These are phyloP conservation scores for Hyaloscypha variabilis DNA, from an alignment of 495 filamentous ascomycete genomes.

Conservation along the genomic window DNA sequence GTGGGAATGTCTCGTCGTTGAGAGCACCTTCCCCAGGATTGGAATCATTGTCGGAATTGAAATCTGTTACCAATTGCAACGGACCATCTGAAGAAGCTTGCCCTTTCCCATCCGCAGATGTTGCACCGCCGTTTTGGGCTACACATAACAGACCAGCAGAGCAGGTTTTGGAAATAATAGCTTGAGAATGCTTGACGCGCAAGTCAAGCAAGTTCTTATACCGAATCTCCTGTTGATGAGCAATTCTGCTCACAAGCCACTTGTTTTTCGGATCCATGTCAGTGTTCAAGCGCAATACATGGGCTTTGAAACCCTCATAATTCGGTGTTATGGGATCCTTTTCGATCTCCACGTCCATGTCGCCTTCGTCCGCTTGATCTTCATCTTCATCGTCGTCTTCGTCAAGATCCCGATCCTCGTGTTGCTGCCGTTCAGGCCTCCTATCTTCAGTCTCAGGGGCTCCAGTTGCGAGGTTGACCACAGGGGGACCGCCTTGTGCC, in stretches of 20 bases:
- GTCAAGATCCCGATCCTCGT: slow-evolving; percentile 33
- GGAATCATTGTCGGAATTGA: slow-evolving; percentile 53
- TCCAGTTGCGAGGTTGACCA: slow-evolving; percentile 50
- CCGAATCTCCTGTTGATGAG: slow-evolving; percentile 74
- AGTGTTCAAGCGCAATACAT: slow-evolving; percentile 75
- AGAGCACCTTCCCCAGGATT: slow-evolving; percentile 67
- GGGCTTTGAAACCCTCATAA: slow-evolving; percentile 73
- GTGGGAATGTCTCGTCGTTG: slow-evolving; percentile 69
- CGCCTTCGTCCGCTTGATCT: slow-evolving; percentile 51
- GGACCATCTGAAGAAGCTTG: slow-evolving; percentile 31
- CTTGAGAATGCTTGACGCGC: slow-evolving; percentile 69
- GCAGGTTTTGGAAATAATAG: slow-evolving; percentile 57
- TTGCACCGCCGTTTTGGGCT: slow-evolving; percentile 59
- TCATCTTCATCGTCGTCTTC: slow-evolving; percentile 60
- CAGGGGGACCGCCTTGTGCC: slow-evolving; percentile 60
- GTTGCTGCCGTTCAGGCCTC: slow-evolving; percentile 24
- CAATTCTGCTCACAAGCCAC: slow-evolving; percentile 81
- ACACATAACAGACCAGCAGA: slow-evolving; percentile 63
- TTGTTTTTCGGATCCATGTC: slow-evolving; percentile 40
- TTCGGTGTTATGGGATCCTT: slow-evolving; percentile 68
- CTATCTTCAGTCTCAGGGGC: slow-evolving; percentile 28
- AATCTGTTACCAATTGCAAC: slow-evolving; percentile 44
- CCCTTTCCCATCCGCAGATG: slow-evolving; percentile 44
- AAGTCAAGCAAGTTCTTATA: slow-evolving; percentile 78
- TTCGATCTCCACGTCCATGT: slow-evolving; percentile 49